phyloP scores from a whole-genome alignment of 2,329 filamentous ascomycete species.

The Penicillium sp. region DNA sequence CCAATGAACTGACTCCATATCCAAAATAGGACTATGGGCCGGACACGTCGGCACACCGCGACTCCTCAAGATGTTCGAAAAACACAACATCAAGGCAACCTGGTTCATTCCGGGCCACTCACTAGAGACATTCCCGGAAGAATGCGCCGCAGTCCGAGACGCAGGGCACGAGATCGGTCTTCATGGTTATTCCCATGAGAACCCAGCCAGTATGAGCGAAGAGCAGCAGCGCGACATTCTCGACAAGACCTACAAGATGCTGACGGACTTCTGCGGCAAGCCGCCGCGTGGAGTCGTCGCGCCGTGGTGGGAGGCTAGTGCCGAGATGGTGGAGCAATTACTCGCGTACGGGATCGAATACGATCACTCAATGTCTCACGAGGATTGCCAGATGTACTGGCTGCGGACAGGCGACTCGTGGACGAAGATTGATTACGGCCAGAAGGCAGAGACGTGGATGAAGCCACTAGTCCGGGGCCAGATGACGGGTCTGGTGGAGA shows the following conservation, averaged over 20 bases:
- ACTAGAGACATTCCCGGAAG: constrained; percentile 69
- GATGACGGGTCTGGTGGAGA: constrained; percentile 48
- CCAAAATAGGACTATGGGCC: constrained; percentile 63
- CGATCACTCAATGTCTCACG: constrained; percentile 51
- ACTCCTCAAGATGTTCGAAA: constrained; percentile 71
- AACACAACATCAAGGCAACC: constrained; percentile 72
- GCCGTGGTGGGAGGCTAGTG: constrained; percentile 75
- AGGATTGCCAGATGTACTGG: constrained; percentile 52
- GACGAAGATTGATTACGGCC: constrained; percentile 51
- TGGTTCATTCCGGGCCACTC: constrained; percentile 69
- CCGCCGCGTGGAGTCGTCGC: constrained; percentile 74
- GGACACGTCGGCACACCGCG: constrained; percentile 69
- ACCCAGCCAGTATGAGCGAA: constrained; percentile 71
- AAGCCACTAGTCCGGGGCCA: constrained; percentile 53
- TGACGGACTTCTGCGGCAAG: constrained; percentile 76
- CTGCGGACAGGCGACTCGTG: constrained; percentile 49
- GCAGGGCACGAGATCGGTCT: constrained; percentile 69
- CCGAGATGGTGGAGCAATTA: constrained; percentile 62
- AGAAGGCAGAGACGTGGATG: constrained; percentile 51
- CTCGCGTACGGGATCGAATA: constrained; percentile 51
- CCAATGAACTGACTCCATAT: not conserved
- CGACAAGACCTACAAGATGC: constrained; percentile 74
- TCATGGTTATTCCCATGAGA: constrained; percentile 77
- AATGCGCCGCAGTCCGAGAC: constrained; percentile 65
- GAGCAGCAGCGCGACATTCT: constrained; percentile 78